Evolutionary conservation across 768 basidiomycete species (phyloP), one percentile per base, ranked within the genome.

Genomic region (Calocera viscosa): DNA sequence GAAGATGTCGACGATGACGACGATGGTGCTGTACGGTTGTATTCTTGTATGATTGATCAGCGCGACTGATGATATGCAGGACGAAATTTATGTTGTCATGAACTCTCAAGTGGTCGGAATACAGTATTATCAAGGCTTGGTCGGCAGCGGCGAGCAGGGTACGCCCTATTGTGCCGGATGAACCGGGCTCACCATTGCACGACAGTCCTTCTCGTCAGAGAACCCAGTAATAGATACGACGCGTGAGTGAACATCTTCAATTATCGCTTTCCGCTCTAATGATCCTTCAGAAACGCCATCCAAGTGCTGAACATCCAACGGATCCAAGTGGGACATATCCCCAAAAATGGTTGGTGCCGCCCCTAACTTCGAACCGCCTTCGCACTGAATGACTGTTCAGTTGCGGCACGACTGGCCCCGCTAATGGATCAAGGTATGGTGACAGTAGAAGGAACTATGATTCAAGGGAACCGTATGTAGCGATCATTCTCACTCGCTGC

Each of bases 41-140:
- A 17, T 47, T 24, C n/a, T n/a, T 47, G 16, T 19, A 5, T 7
- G 5, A 7, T 47, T 47, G 3, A 8, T 19, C 16, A 47, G 16
- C 43, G 43, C 19, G 8, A 3, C 69, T 26, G 78, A 82, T 43
- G 86, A 88, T 39, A 68, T 69, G 5, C 73, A 68, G 19, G 90
- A 92, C 67, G 90, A 93, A 74, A 74, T 90, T 24, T 90, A 88
- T 72, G 82, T 84, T 47, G 79, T 76, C 16, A 64, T 86, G 72
- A 74, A 74, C 1, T 82, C 87, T 0, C 85, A 82, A 60, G 83
- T 91, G 11, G 92, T 94, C 0, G 92, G 92, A 0, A 78, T 94
- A 16, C 90, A 91, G 72, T 91, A 94, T 72, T 94, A 94, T 72
- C 79, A 79, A 85, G 92, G 91, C 33, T 72, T 94, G 65, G 92